Base-by-base conservation (phyloP, 352 stramenopile genomes). In the Hyaloperonospora arabidopsidis region DNA sequence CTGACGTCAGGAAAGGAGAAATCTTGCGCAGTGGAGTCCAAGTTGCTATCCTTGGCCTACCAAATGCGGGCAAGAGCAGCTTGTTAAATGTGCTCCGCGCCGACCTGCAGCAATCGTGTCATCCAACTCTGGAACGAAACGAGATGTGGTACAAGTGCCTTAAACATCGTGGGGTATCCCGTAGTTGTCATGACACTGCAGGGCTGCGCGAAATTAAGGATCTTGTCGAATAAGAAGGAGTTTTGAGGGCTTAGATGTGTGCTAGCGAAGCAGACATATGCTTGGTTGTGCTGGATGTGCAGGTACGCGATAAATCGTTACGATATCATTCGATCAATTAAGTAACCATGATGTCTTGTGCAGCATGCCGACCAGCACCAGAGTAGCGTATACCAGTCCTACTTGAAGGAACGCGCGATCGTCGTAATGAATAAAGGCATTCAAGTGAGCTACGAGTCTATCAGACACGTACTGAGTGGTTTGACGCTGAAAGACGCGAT, bases 21-120 rank as follows among this genome's bases (percentile, higher is more conserved):
- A 92, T 98, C 63, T 58, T 97, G 45, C 78, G 87, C 21, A 88
- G 72, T 40, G 89, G 89, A 13, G 65, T 96, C 3, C 81, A 92
- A 29, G 85, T 97, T 4, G 89, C 80, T 28, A 95, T 97, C 39
- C 58, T 95, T 4, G 91, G 92, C 0, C 78, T 82, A 12, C 92
- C 92, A 0, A 98, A 98, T 67, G 89, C 86, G 4, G 90, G 90
- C 43, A 96, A 96, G 52, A 94, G 83, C 52, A 95, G 79, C 46
- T 63, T 95, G 40, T 82, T 91, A 50, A 99, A 99, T 74, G 61
- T 96, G n/a, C 70, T 99, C 22, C 94, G 2, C 74, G 81, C 6
- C 73, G 93, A 15, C 92, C 96, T 23, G 95, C 95, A 1, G 95
- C 96, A 10, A 99, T 99, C 63, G 95, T 99, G 1, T 98, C 89